Conservation (phyloP, 108 stramenopile species). For the Skeletonema menzelii region DNA sequence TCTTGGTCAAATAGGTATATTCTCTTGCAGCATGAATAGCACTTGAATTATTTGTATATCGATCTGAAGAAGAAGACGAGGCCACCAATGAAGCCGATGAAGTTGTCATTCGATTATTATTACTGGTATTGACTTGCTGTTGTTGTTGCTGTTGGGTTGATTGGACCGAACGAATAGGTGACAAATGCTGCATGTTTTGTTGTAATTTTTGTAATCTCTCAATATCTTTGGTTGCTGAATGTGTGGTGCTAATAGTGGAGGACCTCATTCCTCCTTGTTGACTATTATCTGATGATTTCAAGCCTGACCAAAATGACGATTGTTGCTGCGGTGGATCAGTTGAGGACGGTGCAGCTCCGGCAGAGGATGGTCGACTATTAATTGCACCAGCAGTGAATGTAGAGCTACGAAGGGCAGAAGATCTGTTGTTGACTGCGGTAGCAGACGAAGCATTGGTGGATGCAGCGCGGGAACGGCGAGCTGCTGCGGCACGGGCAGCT, state of each 20-base stretch:
- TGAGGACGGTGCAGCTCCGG: no score
- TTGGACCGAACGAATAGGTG: neutral
- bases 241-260: neutral
- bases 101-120: neutral
- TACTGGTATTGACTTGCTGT: neutral
- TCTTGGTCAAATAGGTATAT: neutral
- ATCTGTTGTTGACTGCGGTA: neutral
- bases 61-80: neutral
- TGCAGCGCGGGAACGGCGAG: neutral
- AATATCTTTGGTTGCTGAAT: neutral
- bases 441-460: neutral
- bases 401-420: neutral
- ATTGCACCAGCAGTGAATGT: neutral
- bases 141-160: slow-evolving; percentile 7
- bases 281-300: neutral
- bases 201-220: neutral
- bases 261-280: neutral
- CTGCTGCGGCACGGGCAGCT: neutral
- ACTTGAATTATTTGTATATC: neutral
- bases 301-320: neutral
- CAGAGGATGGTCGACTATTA: no score
- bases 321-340: neutral
- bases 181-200: slow-evolving; percentile 1
- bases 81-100: neutral
- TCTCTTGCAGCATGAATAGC: neutral